Conservation (phyloP, 371 early-diverging fungal genomes). For the Smittium mucronatum region DNA sequence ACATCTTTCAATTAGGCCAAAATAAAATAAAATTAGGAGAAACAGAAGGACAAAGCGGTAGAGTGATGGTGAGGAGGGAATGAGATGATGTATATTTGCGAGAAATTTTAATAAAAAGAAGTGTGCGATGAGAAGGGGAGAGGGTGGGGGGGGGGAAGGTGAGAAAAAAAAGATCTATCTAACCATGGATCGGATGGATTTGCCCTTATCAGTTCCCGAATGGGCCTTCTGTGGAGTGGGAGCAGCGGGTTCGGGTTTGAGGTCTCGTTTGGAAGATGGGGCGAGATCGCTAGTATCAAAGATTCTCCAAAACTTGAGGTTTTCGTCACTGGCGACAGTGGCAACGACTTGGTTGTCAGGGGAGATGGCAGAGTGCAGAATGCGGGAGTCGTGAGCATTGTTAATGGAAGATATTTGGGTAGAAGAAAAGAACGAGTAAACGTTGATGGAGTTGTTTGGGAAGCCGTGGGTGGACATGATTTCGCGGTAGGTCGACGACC, state of each 20-base stretch:
- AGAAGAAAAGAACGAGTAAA: slow-evolving; percentile 84
- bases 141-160: no score
- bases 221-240: background rate
- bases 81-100: no score
- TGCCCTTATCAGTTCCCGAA: background rate
- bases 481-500: slow-evolving; percentile 88
- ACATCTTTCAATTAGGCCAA: no score
- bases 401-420: slow-evolving; percentile 59
- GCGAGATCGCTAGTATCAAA: slow-evolving; percentile 39
- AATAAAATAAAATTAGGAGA: no score
- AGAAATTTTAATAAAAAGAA: no score
- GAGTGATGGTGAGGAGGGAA: no score
- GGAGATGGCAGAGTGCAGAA: slow-evolving; percentile 77
- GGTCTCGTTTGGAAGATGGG: slow-evolving; percentile 2
- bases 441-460: slow-evolving; percentile 68
- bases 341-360: slow-evolving; percentile 91
- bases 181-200: no score
- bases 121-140: no score
- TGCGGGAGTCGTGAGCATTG: slow-evolving; percentile 72
- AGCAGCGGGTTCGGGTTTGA: slow-evolving; percentile 5
- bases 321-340: slow-evolving; percentile 89
- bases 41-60: no score
- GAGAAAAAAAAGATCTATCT: no score
- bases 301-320: slow-evolving; percentile 94
- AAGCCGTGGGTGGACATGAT: slow-evolving; percentile 89